Conservation (phyloP, 2,329 filamentous ascomycete species). For the Acephala macrosclerotiorum region DNA sequence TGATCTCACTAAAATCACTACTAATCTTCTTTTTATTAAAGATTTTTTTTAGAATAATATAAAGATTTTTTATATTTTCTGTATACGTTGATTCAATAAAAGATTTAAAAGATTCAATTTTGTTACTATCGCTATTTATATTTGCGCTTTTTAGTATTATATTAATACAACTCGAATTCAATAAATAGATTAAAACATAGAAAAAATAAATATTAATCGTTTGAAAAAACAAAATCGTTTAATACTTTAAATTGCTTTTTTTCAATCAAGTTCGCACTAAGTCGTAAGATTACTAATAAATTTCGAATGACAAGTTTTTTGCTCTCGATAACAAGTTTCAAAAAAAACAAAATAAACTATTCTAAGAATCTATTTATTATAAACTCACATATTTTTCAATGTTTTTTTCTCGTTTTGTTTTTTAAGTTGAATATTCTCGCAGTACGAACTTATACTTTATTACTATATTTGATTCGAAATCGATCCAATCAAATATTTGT, state of each 20-base stretch:
- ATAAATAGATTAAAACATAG: background rate
- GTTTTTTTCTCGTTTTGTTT: background rate
- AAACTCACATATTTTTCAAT: background rate
- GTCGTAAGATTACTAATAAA: too few species aligned
- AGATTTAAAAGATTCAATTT: background rate
- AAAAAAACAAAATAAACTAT: background rate
- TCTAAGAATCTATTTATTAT: background rate
- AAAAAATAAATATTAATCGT: background rate
- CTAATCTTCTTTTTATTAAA: background rate
- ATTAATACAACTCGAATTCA: background rate
- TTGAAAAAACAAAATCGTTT: background rate
- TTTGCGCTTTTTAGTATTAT: background rate
- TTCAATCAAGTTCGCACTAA: background rate
- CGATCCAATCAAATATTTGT: background rate
- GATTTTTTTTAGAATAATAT: background rate
- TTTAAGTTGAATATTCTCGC: background rate
- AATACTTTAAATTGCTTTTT: background rate
- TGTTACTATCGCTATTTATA: background rate
- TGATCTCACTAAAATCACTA: background rate
- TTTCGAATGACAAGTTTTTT: background rate
- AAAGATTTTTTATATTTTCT: background rate
- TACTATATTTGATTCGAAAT: background rate
- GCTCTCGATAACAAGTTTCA: background rate
- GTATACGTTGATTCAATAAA: background rate
- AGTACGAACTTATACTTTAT: background rate